Base-by-base conservation (phyloP, 345 rosid genomes). In the Turnera subulata region DNA sequence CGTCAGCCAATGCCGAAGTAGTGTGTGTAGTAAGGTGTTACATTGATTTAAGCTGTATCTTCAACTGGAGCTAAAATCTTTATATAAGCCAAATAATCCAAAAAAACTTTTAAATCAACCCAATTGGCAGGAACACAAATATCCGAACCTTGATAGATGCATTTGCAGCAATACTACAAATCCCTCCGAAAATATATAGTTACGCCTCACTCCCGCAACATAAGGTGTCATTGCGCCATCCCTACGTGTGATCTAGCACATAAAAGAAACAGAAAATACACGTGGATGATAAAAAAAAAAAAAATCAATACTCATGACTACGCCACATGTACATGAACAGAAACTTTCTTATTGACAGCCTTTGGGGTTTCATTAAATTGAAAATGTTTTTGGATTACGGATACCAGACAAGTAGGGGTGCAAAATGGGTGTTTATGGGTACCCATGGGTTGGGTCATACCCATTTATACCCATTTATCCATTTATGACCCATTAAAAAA, bases 161-260 rank as follows among this genome's bases (percentile, higher is more conserved):
- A 78, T 68, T 76, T 63, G 96, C 84, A 20, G 99, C 99, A 68
- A 84, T 55, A 60, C 87, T 72, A 70, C 96, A 85, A 55, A 93
- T 89, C 69, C 99, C 99, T 71, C 99, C 96, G n/a, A n/a, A 72
- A 89, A 93, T 65, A 93, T 83, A 65, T 89, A 93, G 78, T 76
- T 87, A 55, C 87, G 84, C 73, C 81, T 93, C 50, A 60, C 78
- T 58, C 65, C 79, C 1, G 89, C 76, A 58, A 89, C 77, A 73
- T 85, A n/a, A n/a, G n/a, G n/a, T n/a, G n/a, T n/a, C n/a, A n/a
- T n/a, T n/a, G n/a, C n/a, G n/a, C n/a, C n/a, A 93, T 93, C 99
- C 73, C 96, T 76, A 35, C 89, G 88, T 26, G 96, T 93, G 73
- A 93, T 90, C 97, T 93, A 69, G 45, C 50, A 18, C 48, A 58